Evolutionary conservation across 2,329 filamentous ascomycete genomes (phyloP).

Genomic region (Magnaporthales sp.): DNA sequence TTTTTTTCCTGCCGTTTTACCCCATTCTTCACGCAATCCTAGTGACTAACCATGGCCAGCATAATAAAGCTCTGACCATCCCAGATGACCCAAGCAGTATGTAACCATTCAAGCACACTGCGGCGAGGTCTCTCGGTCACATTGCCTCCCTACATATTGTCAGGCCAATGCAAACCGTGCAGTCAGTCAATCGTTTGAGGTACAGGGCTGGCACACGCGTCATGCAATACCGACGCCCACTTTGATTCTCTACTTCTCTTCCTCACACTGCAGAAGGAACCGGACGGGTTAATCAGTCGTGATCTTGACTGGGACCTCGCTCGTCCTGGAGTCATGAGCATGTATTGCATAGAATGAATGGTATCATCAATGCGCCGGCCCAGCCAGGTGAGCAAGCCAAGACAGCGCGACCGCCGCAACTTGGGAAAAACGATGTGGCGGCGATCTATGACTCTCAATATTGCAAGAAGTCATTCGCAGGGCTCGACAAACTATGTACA

Average conservation of each 20-base stretch:
- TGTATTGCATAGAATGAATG: background rate
- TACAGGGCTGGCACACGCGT: background rate
- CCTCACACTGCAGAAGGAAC: background rate
- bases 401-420: background rate
- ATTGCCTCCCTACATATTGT: background rate
- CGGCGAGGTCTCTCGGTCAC: background rate
- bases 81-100: background rate
- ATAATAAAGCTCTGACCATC: background rate
- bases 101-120: background rate
- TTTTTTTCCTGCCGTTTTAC: background rate
- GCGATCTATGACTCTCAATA: background rate
- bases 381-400: background rate
- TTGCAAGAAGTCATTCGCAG: no score
- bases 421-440: background rate
- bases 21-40: background rate
- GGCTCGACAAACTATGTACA: background rate
- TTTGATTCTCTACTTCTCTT: background rate
- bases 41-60: background rate
- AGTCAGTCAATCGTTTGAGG: background rate
- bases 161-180: background rate
- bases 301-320: background rate
- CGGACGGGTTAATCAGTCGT: background rate
- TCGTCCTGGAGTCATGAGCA: background rate
- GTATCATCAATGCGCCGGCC: background rate
- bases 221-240: background rate